These are phyloP conservation scores for Lactifluus piperatus DNA, from an alignment of 768 basidiomycete genomes.

Conservation along the genomic window DNA sequence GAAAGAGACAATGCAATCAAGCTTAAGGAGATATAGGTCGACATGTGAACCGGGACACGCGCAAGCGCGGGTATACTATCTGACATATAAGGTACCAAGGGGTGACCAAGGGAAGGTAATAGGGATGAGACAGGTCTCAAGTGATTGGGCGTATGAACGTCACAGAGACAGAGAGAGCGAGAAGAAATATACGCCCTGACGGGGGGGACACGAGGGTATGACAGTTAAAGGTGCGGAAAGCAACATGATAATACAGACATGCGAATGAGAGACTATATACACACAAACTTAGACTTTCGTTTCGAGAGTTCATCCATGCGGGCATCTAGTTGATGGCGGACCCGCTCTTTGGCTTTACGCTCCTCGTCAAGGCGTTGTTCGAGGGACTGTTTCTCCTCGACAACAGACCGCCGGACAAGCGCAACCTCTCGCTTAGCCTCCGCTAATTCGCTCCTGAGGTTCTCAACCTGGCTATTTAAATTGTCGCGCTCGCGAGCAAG, in stretches of 20 bases:
- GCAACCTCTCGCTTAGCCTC: slow-evolving; percentile 77
- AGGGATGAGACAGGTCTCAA: not conserved
- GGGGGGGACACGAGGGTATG: not conserved
- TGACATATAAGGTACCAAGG: slow-evolving; percentile 15
- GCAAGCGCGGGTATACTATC: slow-evolving; percentile 15
- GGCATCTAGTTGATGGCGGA: slow-evolving; percentile 75
- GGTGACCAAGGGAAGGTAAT: not conserved
- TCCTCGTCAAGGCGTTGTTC: slow-evolving; percentile 82
- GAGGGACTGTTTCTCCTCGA: slow-evolving; percentile 82
- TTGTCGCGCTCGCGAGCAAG: slow-evolving; percentile 79
- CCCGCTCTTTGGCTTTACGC: slow-evolving; percentile 81
- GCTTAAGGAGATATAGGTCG: not conserved
- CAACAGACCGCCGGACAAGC: slow-evolving; percentile 66
- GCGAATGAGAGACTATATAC: slow-evolving; percentile 46
- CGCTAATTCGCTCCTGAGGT: slow-evolving; percentile 61
- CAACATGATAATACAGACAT: slow-evolving; percentile 3
- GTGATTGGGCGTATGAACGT: not conserved
- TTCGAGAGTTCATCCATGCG: slow-evolving; percentile 79
- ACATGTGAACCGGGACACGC: slow-evolving; percentile 8
- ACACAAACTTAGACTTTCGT: slow-evolving; percentile 89
- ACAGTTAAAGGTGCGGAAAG: slow-evolving; percentile 1
- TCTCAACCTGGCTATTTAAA: slow-evolving; percentile 53
- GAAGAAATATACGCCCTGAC: not conserved
- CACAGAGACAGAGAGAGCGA: slow-evolving; percentile 8
- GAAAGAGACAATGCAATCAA: not conserved